Conservation (phyloP, 495 filamentous ascomycete species). For the Lophium mytilinum region DNA sequence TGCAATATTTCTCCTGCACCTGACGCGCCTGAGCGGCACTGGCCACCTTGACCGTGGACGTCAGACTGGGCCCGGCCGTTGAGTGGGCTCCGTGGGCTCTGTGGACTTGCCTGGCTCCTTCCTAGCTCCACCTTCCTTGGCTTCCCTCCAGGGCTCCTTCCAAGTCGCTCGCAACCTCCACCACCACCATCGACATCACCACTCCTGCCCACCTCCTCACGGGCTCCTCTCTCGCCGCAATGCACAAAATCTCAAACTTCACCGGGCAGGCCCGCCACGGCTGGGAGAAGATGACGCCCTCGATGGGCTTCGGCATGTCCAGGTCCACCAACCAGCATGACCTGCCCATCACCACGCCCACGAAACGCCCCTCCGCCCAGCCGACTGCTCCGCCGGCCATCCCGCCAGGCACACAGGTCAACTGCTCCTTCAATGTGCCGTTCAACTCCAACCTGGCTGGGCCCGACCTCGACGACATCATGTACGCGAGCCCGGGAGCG, state of each 20-base stretch:
- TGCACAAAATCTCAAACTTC: constrained; percentile 93
- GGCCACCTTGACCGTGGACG: too few relatives aligned
- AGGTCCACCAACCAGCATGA: constrained; percentile 47
- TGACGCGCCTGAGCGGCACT: too few relatives aligned
- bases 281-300: constrained; percentile 83
- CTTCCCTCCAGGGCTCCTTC: too few relatives aligned
- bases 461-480: constrained; percentile 81
- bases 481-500: constrained; percentile 77
- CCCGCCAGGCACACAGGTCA: constrained; percentile 36
- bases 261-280: constrained; percentile 76
- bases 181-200: constrained; percentile 13
- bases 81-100: too few relatives aligned
- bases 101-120: too few relatives aligned
- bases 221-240: constrained; percentile 32
- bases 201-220: constrained; percentile 12
- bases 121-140: too few relatives aligned
- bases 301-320: constrained; percentile 37
- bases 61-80: too few relatives aligned
- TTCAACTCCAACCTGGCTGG: constrained; percentile 86
- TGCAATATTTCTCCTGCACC: too few relatives aligned
- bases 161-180: too few relatives aligned
- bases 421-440: constrained; percentile 87
- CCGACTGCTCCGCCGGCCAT: constrained; percentile 32
- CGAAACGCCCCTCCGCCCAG: constrained; percentile 62
- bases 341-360: constrained; percentile 56